Evolutionary conservation across 2,329 filamentous ascomycete species (phyloP), one percentile per base, ranked within the genome.

Genomic region (Fusarium napiforme): DNA sequence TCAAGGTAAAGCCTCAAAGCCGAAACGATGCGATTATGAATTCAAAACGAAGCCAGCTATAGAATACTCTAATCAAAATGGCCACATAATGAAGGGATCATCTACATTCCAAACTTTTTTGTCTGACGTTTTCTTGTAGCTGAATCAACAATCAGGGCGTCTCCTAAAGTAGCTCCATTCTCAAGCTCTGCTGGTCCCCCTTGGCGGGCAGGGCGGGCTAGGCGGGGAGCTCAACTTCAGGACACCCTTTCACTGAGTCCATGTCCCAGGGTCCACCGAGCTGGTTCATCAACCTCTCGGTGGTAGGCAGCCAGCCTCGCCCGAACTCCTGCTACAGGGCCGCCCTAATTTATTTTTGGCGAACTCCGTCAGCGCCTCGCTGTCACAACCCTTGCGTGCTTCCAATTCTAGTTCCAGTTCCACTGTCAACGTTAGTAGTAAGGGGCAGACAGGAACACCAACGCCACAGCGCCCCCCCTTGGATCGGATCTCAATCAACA

Each of bases 381-480:
- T 74, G 67, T 55, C 59, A 72, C 49, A 71, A 73, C 67, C 71
- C 71, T 69, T 45, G 66, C 57, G 71, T 74, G 71, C 71, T 74
- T 65, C 56, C 67, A 74, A 57, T 72, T 67, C 70, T 57, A 63
- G 53, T 67, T 67, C 58, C 64, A 64, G 69, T 61, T 72, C 70
- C 57, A 66, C 52, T 46, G 50, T 64, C 57, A 58, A 71, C 42
- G 63, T 74, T 28, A 46, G 64, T 69, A 52, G 64, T 69, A 76
- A 77, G 75, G 50, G 75, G 68, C 64, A 72, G 73, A 67, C 71
- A 64, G 73, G 47, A 60, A 53, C 73, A 76, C 69, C 69, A 74
- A 66, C 76, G 73, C 76, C 75, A 76, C 76, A 71, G 74, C 72
- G 61, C 55, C 64, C 65, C 65, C 66, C 75, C 67, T 71, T 66